phyloP scores from a whole-genome alignment of 108 stramenopile species.

The Conticribra guillardii region DNA sequence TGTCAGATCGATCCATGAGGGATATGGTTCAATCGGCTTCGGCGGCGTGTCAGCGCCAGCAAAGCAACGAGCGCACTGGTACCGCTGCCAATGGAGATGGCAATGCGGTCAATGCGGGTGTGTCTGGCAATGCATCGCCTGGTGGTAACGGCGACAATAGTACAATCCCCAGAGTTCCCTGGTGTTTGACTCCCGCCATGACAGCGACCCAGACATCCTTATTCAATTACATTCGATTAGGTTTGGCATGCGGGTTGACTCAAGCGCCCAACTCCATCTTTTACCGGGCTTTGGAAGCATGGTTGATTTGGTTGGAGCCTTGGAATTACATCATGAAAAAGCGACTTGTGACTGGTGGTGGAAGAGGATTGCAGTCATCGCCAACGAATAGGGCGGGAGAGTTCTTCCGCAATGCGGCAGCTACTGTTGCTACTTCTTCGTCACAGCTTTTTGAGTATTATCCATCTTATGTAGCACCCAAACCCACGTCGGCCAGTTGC shows the following conservation, averaged over 20 bases:
- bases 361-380: background rate
- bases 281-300: conserved; percentile 76
- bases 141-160: background rate
- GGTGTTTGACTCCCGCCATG: conserved; percentile 71
- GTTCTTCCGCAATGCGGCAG: conserved; percentile 44
- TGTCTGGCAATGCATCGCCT: too few relatives aligned
- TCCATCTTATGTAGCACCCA: conserved; percentile 46
- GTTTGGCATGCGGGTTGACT: conserved; percentile 76
- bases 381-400: conserved; percentile 22
- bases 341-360: conserved; percentile 10
- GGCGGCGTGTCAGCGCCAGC: conserved; percentile 8
- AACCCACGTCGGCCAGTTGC: conserved; percentile 57
- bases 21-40: conserved; percentile 26
- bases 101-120: background rate
- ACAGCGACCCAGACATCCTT: conserved; percentile 63
- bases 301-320: conserved; percentile 88
- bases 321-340: conserved; percentile 69
- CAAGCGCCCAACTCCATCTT: conserved; percentile 67
- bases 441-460: conserved; percentile 34
- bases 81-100: background rate
- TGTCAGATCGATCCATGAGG: conserved; percentile 27
- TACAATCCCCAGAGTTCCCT: conserved; percentile 9
- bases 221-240: conserved; percentile 73
- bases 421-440: conserved; percentile 23
- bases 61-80: conserved; percentile 31